Evolutionary conservation across 129 eudicot genomes (phyloP), one percentile per base, ranked within the genome.

Genomic region (Flaveria bidentis): DNA sequence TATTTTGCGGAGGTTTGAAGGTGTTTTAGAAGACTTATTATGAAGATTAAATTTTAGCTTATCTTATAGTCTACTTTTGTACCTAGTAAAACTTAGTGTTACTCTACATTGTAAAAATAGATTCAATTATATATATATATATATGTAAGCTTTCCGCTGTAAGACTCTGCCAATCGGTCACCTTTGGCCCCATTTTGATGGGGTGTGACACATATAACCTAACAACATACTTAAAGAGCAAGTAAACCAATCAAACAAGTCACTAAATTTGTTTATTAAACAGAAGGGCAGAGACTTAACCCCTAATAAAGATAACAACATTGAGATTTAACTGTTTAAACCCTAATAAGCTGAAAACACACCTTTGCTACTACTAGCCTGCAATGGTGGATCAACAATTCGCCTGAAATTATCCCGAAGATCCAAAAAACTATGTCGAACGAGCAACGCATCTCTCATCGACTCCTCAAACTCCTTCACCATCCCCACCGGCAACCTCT

Each of bases 401-500:
- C 91, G 88, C 79, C 91, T 84, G 71, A 85, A 94, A 78, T 94
- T 89, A 80, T 94, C 98, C 57, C 98, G 91, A 7, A 94, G 90
- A 65, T 89, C 97, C 83, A 94, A 71, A 69, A 94, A 94, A 56
- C 90, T 81, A 70, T 84, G 91, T 1, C 98, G 82, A 13, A 94
- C 81, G 46, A 94, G 86, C 93, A 94, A 84, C 13, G 97, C 93
- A 47, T 79, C 83, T 72, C 94, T 78, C 84, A 80, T 80, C 5
- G 97, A 85, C 46, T 87, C 98, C 58, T 89, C 96, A 64, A 94
- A 94, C 84, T 94, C 98, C 86, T 87, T 91, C 80, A 72, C 69
- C 98, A 94, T 94, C 30, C 98, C 98, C 6, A 14, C 39, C 0
- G 98, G 98, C 72, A 91, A 82, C 22, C 96, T 96, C 89, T 94